phyloP scores from a whole-genome alignment of 345 rosid genomes.

The Aethionema arabicum region DNA sequence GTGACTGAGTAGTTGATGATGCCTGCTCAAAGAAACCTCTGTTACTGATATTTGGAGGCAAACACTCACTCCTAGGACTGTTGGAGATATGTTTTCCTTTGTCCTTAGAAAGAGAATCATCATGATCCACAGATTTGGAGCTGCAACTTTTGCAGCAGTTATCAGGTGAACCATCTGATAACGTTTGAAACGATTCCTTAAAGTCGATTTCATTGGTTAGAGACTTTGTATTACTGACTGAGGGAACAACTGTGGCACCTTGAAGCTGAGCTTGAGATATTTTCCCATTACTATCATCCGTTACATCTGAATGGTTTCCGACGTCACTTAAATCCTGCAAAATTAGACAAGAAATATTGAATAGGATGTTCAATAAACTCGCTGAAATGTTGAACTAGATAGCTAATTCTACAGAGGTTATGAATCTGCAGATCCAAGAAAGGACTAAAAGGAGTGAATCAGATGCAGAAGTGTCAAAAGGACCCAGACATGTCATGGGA shows the following conservation, averaged over 20 bases:
- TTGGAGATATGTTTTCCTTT: slow-evolving; percentile 38
- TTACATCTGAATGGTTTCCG: slow-evolving; percentile 83
- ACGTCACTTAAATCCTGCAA: slow-evolving; percentile 78
- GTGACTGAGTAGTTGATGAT: slow-evolving; percentile 34
- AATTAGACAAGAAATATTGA: slow-evolving; percentile 22
- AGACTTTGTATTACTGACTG: slow-evolving; percentile 35
- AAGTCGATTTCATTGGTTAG: slow-evolving; percentile 35
- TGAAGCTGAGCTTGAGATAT: slow-evolving; percentile 44
- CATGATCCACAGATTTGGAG: slow-evolving; percentile 40
- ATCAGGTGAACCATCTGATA: slow-evolving; percentile 35
- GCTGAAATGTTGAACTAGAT: slow-evolving; percentile 1
- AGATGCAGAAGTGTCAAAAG: slow-evolving; percentile 7
- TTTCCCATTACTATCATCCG: slow-evolving; percentile 73
- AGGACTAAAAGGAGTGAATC: slow-evolving; percentile 5
- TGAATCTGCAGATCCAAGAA: no score
- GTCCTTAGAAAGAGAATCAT: slow-evolving; percentile 37
- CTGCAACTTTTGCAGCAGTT: slow-evolving; percentile 32
- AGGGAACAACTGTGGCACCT: slow-evolving; percentile 33
- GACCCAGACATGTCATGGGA: not conserved
- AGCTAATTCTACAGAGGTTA: no score
- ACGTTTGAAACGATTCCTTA: slow-evolving; percentile 34
- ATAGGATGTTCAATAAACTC: slow-evolving; percentile 20
- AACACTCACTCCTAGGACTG: slow-evolving; percentile 21
- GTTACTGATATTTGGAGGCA: slow-evolving; percentile 21
- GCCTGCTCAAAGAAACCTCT: slow-evolving; percentile 22